A percentile compares a stretch with the other conserved stretches of the same genome.
Conservation (phyloP, 2,329 filamentous ascomycete species). For the Hypocrella siamensis region DNA sequence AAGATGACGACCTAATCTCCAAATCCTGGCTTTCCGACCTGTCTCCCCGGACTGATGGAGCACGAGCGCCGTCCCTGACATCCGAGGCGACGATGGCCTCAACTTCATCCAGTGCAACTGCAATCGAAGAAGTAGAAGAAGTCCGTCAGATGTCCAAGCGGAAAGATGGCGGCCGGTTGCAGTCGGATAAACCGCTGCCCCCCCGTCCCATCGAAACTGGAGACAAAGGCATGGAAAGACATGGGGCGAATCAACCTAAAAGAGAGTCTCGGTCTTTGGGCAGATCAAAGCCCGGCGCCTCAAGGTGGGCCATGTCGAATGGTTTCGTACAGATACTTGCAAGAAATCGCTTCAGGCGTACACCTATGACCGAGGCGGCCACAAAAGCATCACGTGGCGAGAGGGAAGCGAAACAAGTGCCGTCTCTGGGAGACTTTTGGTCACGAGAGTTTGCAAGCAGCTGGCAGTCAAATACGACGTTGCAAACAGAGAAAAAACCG, state of each 20-base stretch:
- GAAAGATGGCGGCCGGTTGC: not conserved
- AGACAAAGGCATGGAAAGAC: conserved; percentile 4
- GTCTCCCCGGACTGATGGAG: too few species aligned
- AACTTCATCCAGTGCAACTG: not conserved
- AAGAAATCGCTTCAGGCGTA: conserved; percentile 35
- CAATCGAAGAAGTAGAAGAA: not conserved
- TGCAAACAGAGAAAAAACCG: not conserved
- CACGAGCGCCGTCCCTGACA: conserved; percentile 3
- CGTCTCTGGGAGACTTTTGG: too few species aligned
- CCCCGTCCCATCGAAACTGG: conserved; percentile 10
- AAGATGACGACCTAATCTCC: conserved; percentile 15
- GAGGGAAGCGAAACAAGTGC: too few species aligned
- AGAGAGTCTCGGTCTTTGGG: conserved; percentile 5
- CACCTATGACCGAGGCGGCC: conserved; percentile 9
- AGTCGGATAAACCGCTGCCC: conserved; percentile 2
- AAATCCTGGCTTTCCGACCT: conserved; percentile 9
- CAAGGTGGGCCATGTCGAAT: conserved; percentile 34
- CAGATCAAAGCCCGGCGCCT: conserved; percentile 15
- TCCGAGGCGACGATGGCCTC: not conserved
- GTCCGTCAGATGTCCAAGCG: not conserved
- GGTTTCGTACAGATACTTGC: conserved; percentile 42
- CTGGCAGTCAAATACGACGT: not conserved
- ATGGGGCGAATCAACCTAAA: not conserved
- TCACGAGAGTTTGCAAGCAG: too few species aligned
- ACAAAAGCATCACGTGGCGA: too few species aligned